Evolutionary conservation across 495 filamentous ascomycete genomes (phyloP).

Genomic region (Hypoxylon lenormandii): DNA sequence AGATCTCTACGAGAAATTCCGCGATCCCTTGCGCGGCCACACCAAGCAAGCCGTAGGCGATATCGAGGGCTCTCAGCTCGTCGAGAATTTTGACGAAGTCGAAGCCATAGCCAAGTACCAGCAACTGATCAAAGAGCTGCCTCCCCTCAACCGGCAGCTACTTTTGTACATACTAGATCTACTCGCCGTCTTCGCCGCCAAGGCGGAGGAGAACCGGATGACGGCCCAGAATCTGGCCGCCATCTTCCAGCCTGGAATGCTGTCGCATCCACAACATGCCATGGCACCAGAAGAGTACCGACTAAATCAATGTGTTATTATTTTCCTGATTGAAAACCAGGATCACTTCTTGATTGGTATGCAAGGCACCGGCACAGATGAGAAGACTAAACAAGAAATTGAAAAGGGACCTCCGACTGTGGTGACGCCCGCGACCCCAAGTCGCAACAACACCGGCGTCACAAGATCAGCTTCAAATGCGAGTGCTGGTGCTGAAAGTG

Average conservation of each 20-base stretch:
- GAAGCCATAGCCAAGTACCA: constrained; percentile 87
- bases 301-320: constrained; percentile 94
- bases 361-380: constrained; percentile 89
- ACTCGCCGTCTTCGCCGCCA: constrained; percentile 97
- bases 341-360: constrained; percentile 92
- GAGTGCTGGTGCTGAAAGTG: constrained; percentile 85
- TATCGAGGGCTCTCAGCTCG: constrained; percentile 65
- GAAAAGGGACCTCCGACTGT: constrained; percentile 72
- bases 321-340: constrained; percentile 97
- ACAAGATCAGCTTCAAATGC: constrained; percentile 84
- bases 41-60: constrained; percentile 78
- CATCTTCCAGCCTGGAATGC: constrained; percentile 96
- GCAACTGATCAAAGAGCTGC: constrained; percentile 88
- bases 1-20: constrained; percentile 90
- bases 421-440: constrained; percentile 68
- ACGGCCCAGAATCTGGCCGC: constrained; percentile 93
- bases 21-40: constrained; percentile 82
- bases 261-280: constrained; percentile 92
- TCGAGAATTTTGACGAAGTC: constrained; percentile 76
- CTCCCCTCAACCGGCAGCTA: constrained; percentile 91
- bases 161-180: constrained; percentile 97
- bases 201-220: constrained; percentile 97
- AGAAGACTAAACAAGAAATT: constrained; percentile 85
- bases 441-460: constrained; percentile 61
- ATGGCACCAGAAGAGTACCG: constrained; percentile 95